phyloP scores from a whole-genome alignment of 176 grass and related monocot species.

The Oryza punctata region DNA sequence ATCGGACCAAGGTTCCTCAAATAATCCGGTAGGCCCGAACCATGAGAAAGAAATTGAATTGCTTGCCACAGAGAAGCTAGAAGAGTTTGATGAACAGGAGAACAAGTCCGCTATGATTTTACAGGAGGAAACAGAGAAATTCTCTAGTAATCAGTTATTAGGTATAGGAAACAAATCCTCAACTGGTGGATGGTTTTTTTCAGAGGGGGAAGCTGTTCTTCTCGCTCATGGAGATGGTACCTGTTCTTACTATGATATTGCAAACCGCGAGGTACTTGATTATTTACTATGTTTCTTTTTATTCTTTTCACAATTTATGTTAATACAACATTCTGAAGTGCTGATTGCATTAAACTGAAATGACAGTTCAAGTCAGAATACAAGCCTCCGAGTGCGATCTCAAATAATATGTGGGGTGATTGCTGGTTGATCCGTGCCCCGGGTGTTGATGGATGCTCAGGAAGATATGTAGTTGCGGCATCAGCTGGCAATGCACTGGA shows the following conservation, averaged over 20 bases:
- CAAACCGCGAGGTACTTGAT: conserved; percentile 80
- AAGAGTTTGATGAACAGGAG: conserved; percentile 76
- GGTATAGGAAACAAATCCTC: conserved; percentile 78
- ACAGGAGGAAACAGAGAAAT: conserved; percentile 60
- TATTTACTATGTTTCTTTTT: background rate
- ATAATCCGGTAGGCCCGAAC: conserved; percentile 38
- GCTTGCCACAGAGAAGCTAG: conserved; percentile 63
- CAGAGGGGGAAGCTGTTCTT: conserved; percentile 91
- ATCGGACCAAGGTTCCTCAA: conserved; percentile 53
- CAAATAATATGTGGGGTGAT: conserved; percentile 79
- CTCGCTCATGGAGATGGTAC: conserved; percentile 85
- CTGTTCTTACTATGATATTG: conserved; percentile 97
- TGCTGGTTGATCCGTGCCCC: conserved; percentile 94
- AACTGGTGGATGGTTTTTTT: conserved; percentile 96
- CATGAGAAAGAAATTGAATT: conserved; percentile 63
- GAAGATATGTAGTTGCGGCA: conserved; percentile 84
- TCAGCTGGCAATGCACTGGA: conserved; percentile 73
- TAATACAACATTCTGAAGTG: background rate
- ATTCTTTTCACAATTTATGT: background rate
- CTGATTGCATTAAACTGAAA: conserved; percentile 13
- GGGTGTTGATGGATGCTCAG: conserved; percentile 85
- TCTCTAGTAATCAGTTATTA: conserved; percentile 55
- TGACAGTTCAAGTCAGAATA: conserved; percentile 89
- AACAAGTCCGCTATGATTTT: conserved; percentile 50
- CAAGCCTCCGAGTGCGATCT: conserved; percentile 60